These are phyloP conservation scores for Mycena filopes DNA, from an alignment of 768 basidiomycete species.

Conservation along the genomic window DNA sequence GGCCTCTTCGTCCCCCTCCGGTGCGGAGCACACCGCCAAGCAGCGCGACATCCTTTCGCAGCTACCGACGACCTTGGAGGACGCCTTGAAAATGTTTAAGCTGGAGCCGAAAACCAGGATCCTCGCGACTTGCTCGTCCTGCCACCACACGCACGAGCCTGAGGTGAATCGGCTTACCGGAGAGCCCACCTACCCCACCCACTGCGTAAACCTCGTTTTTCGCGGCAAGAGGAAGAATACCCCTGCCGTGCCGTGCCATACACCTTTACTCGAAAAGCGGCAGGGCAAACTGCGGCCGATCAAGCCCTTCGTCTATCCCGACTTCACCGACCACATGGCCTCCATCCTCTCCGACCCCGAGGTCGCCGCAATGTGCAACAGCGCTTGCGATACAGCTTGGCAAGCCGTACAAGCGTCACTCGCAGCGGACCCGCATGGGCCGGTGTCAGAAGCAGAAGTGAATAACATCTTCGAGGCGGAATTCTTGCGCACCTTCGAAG, in stretches of 20 bases:
- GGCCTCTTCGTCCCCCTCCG: conserved; percentile 18
- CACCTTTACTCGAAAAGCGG: conserved; percentile 26
- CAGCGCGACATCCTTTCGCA: conserved; percentile 26
- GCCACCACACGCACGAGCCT: conserved; percentile 29
- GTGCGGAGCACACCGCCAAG: conserved; percentile 18
- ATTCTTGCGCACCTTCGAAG: conserved; percentile 42
- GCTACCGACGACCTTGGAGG: conserved; percentile 27
- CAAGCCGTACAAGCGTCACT: conserved; percentile 5
- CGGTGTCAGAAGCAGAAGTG: conserved; percentile 21
- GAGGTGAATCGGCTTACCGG: conserved; percentile 23
- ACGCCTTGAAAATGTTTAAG: conserved; percentile 26
- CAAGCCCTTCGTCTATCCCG: conserved; percentile 30
- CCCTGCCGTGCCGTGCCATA: conserved; percentile 14
- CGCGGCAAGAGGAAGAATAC: conserved; percentile 25
- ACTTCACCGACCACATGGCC: conserved; percentile 38
- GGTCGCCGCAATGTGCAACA: conserved; percentile 29
- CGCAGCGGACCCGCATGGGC: conserved; percentile 8
- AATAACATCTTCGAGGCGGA: conserved; percentile 39
- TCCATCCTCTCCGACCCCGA: conserved; percentile 34
- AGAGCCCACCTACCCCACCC: conserved; percentile 27
- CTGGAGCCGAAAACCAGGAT: conserved; percentile 30
- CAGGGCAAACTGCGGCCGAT: conserved; percentile 32
- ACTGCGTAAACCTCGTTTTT: conserved; percentile 26
- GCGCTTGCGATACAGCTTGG: conserved; percentile 13
- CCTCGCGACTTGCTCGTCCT: conserved; percentile 25